Percentiles rank a stretch among this genome's conserved stretches.
These are phyloP conservation scores for Tripterygium wilfordii DNA, from an alignment of 177 flowering plant genomes.

Conservation along the genomic window DNA sequence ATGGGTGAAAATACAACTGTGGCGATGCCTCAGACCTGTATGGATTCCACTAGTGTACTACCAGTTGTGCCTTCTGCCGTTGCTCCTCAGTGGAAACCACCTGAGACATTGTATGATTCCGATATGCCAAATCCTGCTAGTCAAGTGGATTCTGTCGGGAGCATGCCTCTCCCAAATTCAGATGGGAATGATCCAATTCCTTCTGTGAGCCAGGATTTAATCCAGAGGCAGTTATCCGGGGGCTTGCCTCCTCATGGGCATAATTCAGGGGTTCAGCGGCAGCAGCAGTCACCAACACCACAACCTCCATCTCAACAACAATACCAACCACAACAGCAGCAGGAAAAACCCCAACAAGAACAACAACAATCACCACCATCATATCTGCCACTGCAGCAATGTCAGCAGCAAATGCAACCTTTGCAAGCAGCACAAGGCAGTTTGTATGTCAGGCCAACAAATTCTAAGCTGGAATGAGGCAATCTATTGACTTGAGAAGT, in stretches of 20 bases:
- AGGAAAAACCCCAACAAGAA: too few relatives aligned
- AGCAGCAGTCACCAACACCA: constrained; percentile 29
- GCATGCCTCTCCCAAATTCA: constrained; percentile 25
- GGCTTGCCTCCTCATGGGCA: constrained; percentile 34
- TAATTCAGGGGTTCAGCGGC: constrained; percentile 34
- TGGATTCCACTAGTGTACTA: constrained; percentile 9
- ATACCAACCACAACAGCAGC: constrained; percentile 19
- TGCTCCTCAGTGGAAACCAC: constrained; percentile 36
- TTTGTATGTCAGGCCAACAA: constrained; percentile 36
- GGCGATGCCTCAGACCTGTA: constrained; percentile 19
- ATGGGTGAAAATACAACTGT: constrained; percentile 21
- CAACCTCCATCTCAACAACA: too few relatives aligned
- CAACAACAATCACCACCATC: too few relatives aligned
- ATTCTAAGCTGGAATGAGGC: constrained; percentile 45
- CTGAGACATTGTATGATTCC: constrained; percentile 36
- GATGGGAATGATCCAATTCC: constrained; percentile 33
- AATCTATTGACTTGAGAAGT: constrained; percentile 12
- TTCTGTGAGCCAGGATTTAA: constrained; percentile 28
- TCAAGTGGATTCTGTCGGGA: constrained; percentile 31
- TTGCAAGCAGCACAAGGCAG: constrained; percentile 40
- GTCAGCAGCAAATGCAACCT: constrained; percentile 31
- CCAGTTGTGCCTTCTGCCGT: constrained; percentile 20
- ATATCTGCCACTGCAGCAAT: too few relatives aligned
- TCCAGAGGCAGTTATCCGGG: constrained; percentile 49
- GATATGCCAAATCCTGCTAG: constrained; percentile 17